Conservation (phyloP, 2,329 filamentous ascomycete genomes). For the Hypoxylon sp. region DNA sequence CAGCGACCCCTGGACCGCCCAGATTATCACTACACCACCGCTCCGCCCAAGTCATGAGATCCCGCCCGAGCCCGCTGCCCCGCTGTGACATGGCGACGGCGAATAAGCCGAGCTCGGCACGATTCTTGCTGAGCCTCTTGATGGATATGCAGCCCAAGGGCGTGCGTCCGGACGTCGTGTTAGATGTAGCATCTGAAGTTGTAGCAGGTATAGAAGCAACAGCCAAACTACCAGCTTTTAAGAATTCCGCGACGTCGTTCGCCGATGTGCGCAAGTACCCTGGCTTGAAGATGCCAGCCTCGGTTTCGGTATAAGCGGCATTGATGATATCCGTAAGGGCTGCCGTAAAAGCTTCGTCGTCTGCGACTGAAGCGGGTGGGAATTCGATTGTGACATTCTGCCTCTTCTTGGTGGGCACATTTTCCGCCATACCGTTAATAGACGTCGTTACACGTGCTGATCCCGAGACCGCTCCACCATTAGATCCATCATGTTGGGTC, state of each 20-base stretch:
- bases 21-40: constrained; percentile 34
- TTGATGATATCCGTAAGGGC: constrained; percentile 46
- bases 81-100: constrained; percentile 46
- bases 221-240: constrained; percentile 48
- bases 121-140: constrained; percentile 32
- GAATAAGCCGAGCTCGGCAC: constrained; percentile 52
- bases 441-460: background rate
- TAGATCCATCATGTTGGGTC: background rate
- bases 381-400: constrained; percentile 38
- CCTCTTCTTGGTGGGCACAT: background rate
- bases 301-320: constrained; percentile 67
- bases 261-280: constrained; percentile 48
- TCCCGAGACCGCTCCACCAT: background rate
- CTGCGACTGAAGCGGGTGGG: constrained; percentile 34
- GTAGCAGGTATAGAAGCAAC: constrained; percentile 37
- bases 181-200: background rate
- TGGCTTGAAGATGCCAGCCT: constrained; percentile 63
- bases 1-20: constrained; percentile 26
- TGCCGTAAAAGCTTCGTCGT: constrained; percentile 37
- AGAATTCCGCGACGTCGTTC: constrained; percentile 40
- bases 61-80: constrained; percentile 50
- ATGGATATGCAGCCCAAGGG: constrained; percentile 51
- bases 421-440: background rate
- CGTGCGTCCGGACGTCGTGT: background rate
- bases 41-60: constrained; percentile 52